Conservation (phyloP, 2,329 filamentous ascomycete genomes). For the Colletotrichum tropicale region DNA sequence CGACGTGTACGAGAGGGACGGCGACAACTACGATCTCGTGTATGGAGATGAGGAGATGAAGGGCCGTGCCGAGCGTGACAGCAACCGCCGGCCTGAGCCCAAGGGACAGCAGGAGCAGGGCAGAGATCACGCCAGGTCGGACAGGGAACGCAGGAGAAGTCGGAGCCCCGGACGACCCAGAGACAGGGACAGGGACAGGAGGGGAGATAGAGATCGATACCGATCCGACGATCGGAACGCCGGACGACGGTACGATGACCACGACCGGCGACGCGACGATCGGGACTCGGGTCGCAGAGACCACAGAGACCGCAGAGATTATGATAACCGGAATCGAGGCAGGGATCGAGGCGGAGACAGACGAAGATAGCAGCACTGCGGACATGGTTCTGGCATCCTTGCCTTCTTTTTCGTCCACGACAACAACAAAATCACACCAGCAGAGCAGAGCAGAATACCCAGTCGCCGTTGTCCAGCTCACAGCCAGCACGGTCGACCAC, state of each 20-base stretch:
- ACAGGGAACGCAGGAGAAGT: conserved; percentile 42
- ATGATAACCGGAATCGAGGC: conserved; percentile 33
- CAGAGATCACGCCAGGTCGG: conserved; percentile 15
- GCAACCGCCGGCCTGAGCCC: conserved; percentile 24
- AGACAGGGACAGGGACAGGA: conserved; percentile 7
- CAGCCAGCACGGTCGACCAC: neutral
- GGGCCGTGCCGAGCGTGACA: conserved; percentile 49
- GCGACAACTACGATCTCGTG: conserved; percentile 75
- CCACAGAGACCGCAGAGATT: conserved; percentile 36
- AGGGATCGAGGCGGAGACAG: conserved; percentile 33
- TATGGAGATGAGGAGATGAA: conserved; percentile 76
- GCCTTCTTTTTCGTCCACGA: neutral
- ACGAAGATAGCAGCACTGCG: conserved; percentile 14
- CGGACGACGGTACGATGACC: conserved; percentile 17
- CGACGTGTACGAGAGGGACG: conserved; percentile 54
- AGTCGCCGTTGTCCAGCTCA: neutral
- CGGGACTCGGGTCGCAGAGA: conserved; percentile 36
- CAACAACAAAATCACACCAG: neutral
- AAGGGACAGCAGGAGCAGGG: conserved; percentile 1
- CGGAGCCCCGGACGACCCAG: conserved; percentile 38
- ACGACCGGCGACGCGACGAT: conserved; percentile 24
- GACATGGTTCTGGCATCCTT: neutral
- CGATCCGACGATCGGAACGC: conserved; percentile 12
- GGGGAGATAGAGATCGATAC: conserved; percentile 10
- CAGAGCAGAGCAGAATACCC: conserved; percentile 8